These are phyloP conservation scores for Fomitopsis serialis DNA, from an alignment of 768 basidiomycete genomes.

Conservation along the genomic window DNA sequence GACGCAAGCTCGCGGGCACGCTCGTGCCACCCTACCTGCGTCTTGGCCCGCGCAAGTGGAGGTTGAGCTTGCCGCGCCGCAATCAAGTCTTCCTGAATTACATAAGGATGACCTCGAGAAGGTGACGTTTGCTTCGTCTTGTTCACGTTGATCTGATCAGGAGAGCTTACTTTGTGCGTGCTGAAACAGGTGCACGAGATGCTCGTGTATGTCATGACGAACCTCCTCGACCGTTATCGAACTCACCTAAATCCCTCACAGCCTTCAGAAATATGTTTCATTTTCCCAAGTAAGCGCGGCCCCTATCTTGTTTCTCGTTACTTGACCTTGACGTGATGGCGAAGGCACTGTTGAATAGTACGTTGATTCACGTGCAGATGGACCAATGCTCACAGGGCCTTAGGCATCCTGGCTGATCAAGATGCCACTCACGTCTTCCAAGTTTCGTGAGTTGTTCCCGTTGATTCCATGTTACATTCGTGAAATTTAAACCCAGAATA, in stretches of 20 bases:
- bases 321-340: too few relatives aligned
- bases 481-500: constrained; percentile 7
- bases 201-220: constrained; percentile 40
- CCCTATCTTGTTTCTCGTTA: background rate
- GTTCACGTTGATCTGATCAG: background rate
- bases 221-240: too few relatives aligned
- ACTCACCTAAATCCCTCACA: background rate
- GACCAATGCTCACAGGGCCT: too few relatives aligned
- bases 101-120: constrained; percentile 41
- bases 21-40: constrained; percentile 39
- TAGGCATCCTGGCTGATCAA: constrained; percentile 45
- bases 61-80: too few relatives aligned
- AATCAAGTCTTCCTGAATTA: constrained; percentile 29
- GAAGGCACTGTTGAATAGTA: constrained; percentile 33
- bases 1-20: constrained; percentile 24
- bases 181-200: constrained; percentile 60
- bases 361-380: constrained; percentile 8
- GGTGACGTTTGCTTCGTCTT: too few relatives aligned
- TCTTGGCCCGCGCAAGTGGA: constrained; percentile 38
- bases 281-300: constrained; percentile 20
- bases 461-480: background rate
- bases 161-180: too few relatives aligned
- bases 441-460: constrained; percentile 19
- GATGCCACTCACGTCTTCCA: constrained; percentile 30
- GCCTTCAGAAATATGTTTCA: constrained; percentile 21